Percentiles rank a stretch among this genome's conserved stretches.
These are phyloP conservation scores for Rhododendron molle DNA, from an alignment of 148 eudicot species.

Conservation along the genomic window DNA sequence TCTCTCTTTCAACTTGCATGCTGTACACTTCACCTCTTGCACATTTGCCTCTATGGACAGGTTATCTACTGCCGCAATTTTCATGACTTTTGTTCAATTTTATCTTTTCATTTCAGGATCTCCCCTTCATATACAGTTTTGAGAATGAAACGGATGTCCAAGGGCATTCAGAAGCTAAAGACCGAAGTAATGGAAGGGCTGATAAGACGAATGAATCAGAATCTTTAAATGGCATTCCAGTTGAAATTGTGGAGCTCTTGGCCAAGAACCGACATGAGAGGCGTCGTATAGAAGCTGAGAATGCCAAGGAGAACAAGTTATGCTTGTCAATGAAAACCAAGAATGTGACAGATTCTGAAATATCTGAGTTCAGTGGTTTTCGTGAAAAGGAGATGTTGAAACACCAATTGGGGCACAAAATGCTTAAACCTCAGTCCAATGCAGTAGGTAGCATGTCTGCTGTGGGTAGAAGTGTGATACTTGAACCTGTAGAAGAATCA, in stretches of 20 bases:
- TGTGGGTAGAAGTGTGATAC: background rate
- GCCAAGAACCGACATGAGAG: constrained; percentile 19
- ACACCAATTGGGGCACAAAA: background rate
- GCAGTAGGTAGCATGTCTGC: constrained; percentile 2
- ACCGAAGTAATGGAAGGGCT: background rate
- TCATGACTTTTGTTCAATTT: background rate
- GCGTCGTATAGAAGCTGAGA: constrained; percentile 14
- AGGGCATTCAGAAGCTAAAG: background rate
- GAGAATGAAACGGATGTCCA: background rate
- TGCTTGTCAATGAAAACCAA: background rate
- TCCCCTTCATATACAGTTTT: background rate
- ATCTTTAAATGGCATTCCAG: constrained; percentile 13
- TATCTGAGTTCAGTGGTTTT: background rate
- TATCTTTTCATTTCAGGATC: constrained; percentile 14
- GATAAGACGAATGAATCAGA: constrained; percentile 8
- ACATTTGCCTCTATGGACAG: background rate
- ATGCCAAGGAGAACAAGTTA: constrained; percentile 8
- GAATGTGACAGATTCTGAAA: constrained; percentile 3
- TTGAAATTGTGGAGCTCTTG: constrained; percentile 25
- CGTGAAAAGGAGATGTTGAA: background rate
- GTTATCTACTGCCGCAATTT: background rate
- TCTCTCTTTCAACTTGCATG: background rate
- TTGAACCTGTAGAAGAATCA: background rate
- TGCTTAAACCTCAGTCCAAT: constrained; percentile 7
- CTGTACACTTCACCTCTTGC: background rate